Percentiles rank a stretch among this genome's conserved stretches.
Evolutionary conservation across 2,329 filamentous ascomycete genomes (phyloP).

Genomic region (Penicillium sp.): DNA sequence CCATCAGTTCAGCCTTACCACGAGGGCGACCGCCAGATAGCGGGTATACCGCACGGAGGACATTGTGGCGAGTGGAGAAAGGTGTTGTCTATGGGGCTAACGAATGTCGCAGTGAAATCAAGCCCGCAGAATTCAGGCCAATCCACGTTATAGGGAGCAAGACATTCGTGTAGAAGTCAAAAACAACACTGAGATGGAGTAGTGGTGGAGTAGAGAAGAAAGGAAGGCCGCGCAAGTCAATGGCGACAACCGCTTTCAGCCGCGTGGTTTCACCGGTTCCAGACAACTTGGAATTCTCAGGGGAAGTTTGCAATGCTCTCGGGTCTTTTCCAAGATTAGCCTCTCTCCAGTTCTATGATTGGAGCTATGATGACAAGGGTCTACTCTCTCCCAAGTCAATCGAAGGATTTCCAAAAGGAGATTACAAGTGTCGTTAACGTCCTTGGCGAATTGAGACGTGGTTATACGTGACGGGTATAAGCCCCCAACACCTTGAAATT

Average conservation of each 20-base stretch:
- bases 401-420: neutral
- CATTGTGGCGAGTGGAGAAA: slow-evolving; percentile 16
- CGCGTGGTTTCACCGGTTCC: slow-evolving; percentile 19
- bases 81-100: slow-evolving; percentile 5
- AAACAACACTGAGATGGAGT: neutral
- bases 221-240: slow-evolving; percentile 21
- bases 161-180: slow-evolving; percentile 2
- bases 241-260: slow-evolving; percentile 23
- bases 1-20: slow-evolving; percentile 58
- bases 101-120: slow-evolving; percentile 11
- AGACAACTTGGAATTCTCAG: slow-evolving; percentile 12
- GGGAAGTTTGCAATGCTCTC: neutral
- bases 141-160: slow-evolving; percentile 6
- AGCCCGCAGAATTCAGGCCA: slow-evolving; percentile 10
- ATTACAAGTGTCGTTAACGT: neutral
- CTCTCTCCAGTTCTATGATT: neutral
- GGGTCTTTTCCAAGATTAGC: neutral
- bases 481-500: neutral
- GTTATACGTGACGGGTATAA: neutral
- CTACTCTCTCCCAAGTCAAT: neutral
- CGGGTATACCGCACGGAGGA: slow-evolving; percentile 46
- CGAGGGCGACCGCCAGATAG: slow-evolving; percentile 75
- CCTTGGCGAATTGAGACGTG: neutral
- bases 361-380: neutral
- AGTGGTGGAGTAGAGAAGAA: slow-evolving; percentile 4